Evolutionary conservation across 1,284 basidiomycete genomes (phyloP), one percentile per base, ranked within the genome.

Genomic region (Lignosus rhinocerotis): DNA sequence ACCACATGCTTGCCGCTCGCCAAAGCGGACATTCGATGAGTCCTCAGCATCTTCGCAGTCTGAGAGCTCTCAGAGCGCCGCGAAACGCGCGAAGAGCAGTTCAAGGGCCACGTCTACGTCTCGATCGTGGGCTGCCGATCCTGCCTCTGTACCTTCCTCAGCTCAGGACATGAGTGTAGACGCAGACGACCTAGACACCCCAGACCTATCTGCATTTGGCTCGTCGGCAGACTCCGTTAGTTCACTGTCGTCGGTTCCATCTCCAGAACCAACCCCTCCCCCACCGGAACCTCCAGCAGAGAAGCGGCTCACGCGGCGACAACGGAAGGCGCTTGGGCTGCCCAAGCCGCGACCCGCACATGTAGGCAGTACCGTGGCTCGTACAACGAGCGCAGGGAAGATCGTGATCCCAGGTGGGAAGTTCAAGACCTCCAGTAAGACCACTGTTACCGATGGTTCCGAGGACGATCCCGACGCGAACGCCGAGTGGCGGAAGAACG

Each of bases 401-500:
- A 86, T 85, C 56, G 70, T 82, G 57, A 82, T 86, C 56, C 83
- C 85, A 2, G 83, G 83, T n/a, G 83, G 81, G 36, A 73, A 75
- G 58, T 80, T 70, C 64, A 74, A 70, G 62, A 55, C 43, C 55
- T 50, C 70, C 60, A 63, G 68, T 55, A 70, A 67, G 51, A 65
- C 69, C 46, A 62, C 57, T 36, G 70, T 67, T 42, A 66, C 63
- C 41, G 64, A 63, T 60, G 66, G 56, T 19, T 58, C 62, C 36
- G 68, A 62, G 53, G 72, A 67, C 55, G 72, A 72, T 25, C 69
- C 62, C 2, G 74, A 71, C 44, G 76, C 66, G 17, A 76, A 76
- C 46, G 78, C 71, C 52, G 88, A 91, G 72, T 92, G 90, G 90
- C 75, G 74, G 66, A 79, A 76, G 67, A 92, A 89, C 72, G 90